A percentile compares a stretch with the other conserved stretches of the same genome.
Evolutionary conservation across 169 alveolate genomes (phyloP).

Genomic region (Blepharisma undulans): DNA sequence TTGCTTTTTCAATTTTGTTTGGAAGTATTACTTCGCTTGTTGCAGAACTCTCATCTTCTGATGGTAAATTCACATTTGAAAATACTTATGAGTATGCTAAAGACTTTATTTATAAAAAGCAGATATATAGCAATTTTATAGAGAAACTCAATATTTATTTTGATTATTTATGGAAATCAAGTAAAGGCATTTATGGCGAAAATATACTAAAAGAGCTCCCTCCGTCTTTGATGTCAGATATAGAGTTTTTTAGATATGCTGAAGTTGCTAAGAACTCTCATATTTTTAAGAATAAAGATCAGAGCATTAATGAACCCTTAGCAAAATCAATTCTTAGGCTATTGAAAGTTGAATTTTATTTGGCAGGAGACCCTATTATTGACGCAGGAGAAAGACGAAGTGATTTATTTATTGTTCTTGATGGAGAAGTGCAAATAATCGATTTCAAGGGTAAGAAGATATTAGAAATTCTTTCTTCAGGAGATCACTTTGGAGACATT

Average conservation of each 20-base stretch:
- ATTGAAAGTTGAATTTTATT: slow-evolving; percentile 44
- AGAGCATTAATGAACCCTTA: slow-evolving; percentile 36
- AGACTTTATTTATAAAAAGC: slow-evolving; percentile 38
- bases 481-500: slow-evolving; percentile 42
- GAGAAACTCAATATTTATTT: slow-evolving; percentile 36
- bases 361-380: slow-evolving; percentile 49
- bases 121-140: not conserved
- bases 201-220: slow-evolving; percentile 48
- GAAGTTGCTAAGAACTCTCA: slow-evolving; percentile 44
- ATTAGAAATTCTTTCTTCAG: not conserved
- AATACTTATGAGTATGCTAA: not conserved
- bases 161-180: slow-evolving; percentile 51
- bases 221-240: slow-evolving; percentile 44
- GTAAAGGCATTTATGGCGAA: slow-evolving; percentile 37
- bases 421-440: slow-evolving; percentile 56
- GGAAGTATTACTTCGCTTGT: slow-evolving; percentile 58
- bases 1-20: slow-evolving; percentile 56
- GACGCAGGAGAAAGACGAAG: slow-evolving; percentile 42
- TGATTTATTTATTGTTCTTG: slow-evolving; percentile 48
- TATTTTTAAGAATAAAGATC: slow-evolving; percentile 43
- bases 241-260: slow-evolving; percentile 34
- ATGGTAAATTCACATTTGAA: slow-evolving; percentile 10
- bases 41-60: slow-evolving; percentile 44
- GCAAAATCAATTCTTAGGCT: slow-evolving; percentile 44
- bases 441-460: not conserved